These are phyloP conservation scores for Rhodocollybia butyracea DNA, from an alignment of 768 basidiomycete genomes.

Conservation along the genomic window DNA sequence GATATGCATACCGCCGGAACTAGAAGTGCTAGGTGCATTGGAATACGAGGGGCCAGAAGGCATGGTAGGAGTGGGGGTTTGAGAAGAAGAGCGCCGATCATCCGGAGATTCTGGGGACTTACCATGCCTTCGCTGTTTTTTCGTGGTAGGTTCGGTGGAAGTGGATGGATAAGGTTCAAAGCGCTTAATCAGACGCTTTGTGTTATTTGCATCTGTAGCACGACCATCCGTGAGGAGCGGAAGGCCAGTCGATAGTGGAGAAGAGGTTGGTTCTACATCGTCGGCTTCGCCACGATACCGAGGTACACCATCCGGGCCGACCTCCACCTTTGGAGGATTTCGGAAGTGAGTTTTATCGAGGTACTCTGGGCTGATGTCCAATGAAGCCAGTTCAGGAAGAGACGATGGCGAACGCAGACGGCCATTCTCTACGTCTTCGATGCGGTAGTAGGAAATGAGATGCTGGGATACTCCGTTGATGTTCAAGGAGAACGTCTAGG, in stretches of 20 bases:
- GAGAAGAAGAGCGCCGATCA: neutral
- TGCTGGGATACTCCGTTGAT: slow-evolving; percentile 87
- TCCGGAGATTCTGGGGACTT: neutral
- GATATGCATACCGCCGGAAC: neutral
- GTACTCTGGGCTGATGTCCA: slow-evolving; percentile 86
- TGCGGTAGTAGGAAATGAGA: slow-evolving; percentile 91
- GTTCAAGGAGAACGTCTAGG: slow-evolving; percentile 86
- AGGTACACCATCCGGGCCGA: slow-evolving; percentile 78
- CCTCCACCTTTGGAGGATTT: slow-evolving; percentile 77
- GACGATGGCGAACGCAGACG: slow-evolving; percentile 86
- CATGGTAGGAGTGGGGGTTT: neutral
- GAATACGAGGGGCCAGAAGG: neutral
- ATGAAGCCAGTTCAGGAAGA: slow-evolving; percentile 78
- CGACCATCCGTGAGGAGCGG: slow-evolving; percentile 50
- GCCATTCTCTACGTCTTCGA: slow-evolving; percentile 87
- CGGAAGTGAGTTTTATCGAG: slow-evolving; percentile 90
- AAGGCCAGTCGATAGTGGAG: slow-evolving; percentile 41
- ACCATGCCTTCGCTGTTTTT: neutral
- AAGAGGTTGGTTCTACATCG: slow-evolving; percentile 48
- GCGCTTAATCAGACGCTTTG: slow-evolving; percentile 36
- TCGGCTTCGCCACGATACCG: slow-evolving; percentile 84
- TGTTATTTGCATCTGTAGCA: slow-evolving; percentile 30
- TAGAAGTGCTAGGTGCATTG: neutral
- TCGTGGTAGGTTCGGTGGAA: neutral
- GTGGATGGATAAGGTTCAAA: slow-evolving; percentile 36